A percentile compares a stretch with the other conserved stretches of the same genome.
phyloP scores from a whole-genome alignment of 2,329 filamentous ascomycete genomes.

The Aspergillus neoniger region DNA sequence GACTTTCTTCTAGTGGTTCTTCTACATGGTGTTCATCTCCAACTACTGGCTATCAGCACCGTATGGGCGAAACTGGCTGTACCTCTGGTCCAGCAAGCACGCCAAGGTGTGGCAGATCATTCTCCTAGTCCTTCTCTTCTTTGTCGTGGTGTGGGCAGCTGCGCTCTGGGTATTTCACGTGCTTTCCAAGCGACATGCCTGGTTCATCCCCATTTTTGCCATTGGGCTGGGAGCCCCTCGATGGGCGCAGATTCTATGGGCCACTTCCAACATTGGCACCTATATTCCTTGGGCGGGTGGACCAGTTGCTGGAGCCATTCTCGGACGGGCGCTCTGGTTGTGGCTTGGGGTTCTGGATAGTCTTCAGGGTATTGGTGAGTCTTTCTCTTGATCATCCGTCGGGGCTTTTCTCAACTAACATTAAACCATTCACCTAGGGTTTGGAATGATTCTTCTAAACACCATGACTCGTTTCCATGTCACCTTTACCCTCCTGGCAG shows the following conservation, averaged over 20 bases:
- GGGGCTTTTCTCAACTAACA: neutral
- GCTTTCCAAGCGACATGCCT: constrained; percentile 61
- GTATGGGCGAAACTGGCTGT: constrained; percentile 67
- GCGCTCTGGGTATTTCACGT: constrained; percentile 50
- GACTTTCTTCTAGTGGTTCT: constrained; percentile 53
- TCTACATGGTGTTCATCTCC: constrained; percentile 62
- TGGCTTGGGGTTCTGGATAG: constrained; percentile 67
- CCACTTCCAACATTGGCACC: constrained; percentile 58
- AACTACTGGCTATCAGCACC: constrained; percentile 67
- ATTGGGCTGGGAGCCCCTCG: constrained; percentile 64
- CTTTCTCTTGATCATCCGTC: rapidly evolving
- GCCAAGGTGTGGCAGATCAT: constrained; percentile 58
- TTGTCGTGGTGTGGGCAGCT: constrained; percentile 57
- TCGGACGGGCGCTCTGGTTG: constrained; percentile 61
- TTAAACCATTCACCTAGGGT: constrained; percentile 41
- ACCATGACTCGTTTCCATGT: constrained; percentile 61
- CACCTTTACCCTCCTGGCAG: constrained; percentile 7
- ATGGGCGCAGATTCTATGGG: constrained; percentile 69
- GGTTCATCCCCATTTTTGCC: constrained; percentile 67
- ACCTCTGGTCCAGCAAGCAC: constrained; percentile 58
- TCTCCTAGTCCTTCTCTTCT: constrained; percentile 51
- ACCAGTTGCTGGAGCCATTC: constrained; percentile 55
- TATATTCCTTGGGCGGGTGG: constrained; percentile 64
- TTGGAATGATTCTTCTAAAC: constrained; percentile 67
- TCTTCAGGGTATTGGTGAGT: constrained; percentile 56